Conservation (phyloP, 768 basidiomycete genomes). For the Melanogaster broomeanus region DNA sequence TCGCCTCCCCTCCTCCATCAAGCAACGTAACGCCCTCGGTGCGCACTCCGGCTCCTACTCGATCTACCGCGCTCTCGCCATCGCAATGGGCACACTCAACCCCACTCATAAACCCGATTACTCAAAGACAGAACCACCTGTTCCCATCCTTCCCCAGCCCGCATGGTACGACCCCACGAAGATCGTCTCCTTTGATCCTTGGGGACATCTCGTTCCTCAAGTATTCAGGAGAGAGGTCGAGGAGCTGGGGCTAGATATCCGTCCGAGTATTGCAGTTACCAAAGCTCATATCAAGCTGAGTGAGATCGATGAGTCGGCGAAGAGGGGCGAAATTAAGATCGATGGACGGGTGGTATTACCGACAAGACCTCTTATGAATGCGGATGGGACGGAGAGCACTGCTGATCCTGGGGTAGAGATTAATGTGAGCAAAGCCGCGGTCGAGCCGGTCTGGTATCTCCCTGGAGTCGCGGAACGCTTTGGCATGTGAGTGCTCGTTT, state of each 20-base stretch:
- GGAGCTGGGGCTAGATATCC: conserved; percentile 72
- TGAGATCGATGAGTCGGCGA: conserved; percentile 83
- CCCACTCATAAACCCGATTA: conserved; percentile 85
- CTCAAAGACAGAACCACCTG: conserved; percentile 80
- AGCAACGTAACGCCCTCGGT: conserved; percentile 90
- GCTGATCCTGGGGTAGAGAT: conserved; percentile 84
- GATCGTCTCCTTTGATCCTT: conserved; percentile 94
- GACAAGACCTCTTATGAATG: conserved; percentile 62
- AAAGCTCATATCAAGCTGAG: conserved; percentile 93
- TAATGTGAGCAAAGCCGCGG: conserved; percentile 86
- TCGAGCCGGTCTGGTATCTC: conserved; percentile 96
- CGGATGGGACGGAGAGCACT: conserved; percentile 58
- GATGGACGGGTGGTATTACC: conserved; percentile 84
- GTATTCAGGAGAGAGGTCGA: conserved; percentile 66
- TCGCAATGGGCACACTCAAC: conserved; percentile 83
- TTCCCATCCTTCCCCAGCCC: conserved; percentile 73
- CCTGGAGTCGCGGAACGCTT: conserved; percentile 95
- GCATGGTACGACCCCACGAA: conserved; percentile 75
- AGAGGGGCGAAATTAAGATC: conserved; percentile 67
- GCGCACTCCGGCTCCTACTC: conserved; percentile 94
- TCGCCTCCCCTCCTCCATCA: conserved; percentile 80
- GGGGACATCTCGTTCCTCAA: conserved; percentile 83
- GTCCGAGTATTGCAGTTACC: conserved; percentile 93
- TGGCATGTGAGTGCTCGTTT: conserved; percentile 64
- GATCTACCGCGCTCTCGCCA: conserved; percentile 90